Evolutionary conservation across 2,329 filamentous ascomycete species (phyloP).

Genomic region (Parastagonospora nodorum): DNA sequence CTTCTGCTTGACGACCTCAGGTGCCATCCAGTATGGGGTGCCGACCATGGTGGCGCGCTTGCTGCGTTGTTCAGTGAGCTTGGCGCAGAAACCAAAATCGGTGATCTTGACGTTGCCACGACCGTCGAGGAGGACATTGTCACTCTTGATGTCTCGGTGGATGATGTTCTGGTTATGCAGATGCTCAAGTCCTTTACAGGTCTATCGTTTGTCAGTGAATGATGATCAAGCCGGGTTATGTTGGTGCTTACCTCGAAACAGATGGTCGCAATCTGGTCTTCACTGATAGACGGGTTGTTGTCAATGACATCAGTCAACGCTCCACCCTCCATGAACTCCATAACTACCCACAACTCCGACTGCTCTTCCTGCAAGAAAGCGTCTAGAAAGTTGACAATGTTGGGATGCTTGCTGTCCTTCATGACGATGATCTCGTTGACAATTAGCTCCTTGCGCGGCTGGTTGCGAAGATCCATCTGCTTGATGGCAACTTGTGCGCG

Average conservation of each 20-base stretch:
- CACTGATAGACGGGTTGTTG: conserved; percentile 90
- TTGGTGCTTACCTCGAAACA: conserved; percentile 78
- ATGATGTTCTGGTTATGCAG: conserved; percentile 96
- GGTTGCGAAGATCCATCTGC: conserved; percentile 98
- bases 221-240: conserved; percentile 4
- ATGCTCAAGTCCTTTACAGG: conserved; percentile 92
- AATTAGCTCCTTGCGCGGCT: conserved; percentile 96
- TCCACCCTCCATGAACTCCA: conserved; percentile 99
- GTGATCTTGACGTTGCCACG: conserved; percentile 98
- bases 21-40: conserved; percentile 99
- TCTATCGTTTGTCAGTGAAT: conserved; percentile 60
- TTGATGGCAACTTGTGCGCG: conserved; percentile 96
- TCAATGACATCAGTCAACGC: conserved; percentile 98
- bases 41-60: conserved; percentile 99
- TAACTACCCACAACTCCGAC: conserved; percentile 97
- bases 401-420: conserved; percentile 97
- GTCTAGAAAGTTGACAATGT: conserved; percentile 99
- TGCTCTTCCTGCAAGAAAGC: conserved; percentile 95
- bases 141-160: conserved; percentile 98
- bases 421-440: conserved; percentile 99
- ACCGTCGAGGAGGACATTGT: conserved; percentile 94
- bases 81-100: conserved; percentile 98
- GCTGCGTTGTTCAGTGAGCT: conserved; percentile 93
- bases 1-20: conserved; percentile 98
- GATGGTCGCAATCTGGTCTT: conserved; percentile 97